Evolutionary conservation across 108 stramenopile species (phyloP).

Genomic region (Fragilaria crotonensis): DNA sequence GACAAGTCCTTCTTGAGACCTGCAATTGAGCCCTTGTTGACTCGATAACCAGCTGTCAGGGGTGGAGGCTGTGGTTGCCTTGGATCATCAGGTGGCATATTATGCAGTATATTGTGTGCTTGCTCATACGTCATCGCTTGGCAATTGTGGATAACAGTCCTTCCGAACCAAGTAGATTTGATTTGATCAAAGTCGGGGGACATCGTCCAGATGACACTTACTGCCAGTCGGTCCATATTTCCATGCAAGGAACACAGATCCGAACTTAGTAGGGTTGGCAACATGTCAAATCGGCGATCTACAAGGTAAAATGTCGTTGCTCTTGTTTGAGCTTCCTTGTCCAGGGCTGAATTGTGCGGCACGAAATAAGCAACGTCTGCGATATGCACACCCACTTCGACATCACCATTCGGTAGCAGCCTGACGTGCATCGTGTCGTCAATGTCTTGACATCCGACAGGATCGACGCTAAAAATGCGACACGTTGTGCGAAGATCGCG

Average conservation of each 20-base stretch:
- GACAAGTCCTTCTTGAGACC: constrained; percentile 24
- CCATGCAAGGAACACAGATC: constrained; percentile 77
- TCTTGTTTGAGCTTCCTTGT: constrained; percentile 62
- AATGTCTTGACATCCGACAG: constrained; percentile 68
- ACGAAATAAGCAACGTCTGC: constrained; percentile 88
- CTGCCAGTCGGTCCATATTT: constrained; percentile 58
- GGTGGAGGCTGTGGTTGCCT: constrained; percentile 27
- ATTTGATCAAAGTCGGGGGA: constrained; percentile 46
- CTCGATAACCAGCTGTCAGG: constrained; percentile 43
- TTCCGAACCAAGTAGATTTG: constrained; percentile 50
- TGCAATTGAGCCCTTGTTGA: constrained; percentile 10
- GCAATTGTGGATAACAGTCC: constrained; percentile 44
- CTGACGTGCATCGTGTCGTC: constrained; percentile 55
- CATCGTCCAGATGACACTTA: constrained; percentile 64
- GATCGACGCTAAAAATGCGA: constrained; percentile 67
- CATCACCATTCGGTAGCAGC: constrained; percentile 60
- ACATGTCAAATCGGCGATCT: constrained; percentile 83
- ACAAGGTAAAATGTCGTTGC: constrained; percentile 88
- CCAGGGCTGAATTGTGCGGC: constrained; percentile 53
- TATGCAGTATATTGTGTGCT: constrained; percentile 69
- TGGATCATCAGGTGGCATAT: constrained; percentile 26
- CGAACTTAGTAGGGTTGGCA: constrained; percentile 66
- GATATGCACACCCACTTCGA: constrained; percentile 88
- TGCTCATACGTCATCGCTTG: constrained; percentile 78
- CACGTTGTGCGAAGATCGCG: constrained; percentile 33